Evolutionary conservation across 2,329 filamentous ascomycete species (phyloP).

Genomic region (Colletotrichum melonis): DNA sequence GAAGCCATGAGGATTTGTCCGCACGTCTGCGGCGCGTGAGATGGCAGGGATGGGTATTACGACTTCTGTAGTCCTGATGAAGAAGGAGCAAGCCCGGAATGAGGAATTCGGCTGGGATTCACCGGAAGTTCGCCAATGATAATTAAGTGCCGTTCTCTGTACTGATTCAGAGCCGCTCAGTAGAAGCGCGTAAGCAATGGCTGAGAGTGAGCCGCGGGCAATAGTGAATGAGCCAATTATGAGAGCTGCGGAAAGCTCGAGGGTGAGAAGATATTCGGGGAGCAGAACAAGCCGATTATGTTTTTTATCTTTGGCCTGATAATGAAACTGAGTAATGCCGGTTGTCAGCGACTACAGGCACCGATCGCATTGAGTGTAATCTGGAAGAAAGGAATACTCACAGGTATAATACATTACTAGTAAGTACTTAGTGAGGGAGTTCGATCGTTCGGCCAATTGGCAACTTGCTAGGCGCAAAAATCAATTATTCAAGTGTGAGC

Average conservation of each 20-base stretch:
- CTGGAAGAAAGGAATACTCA: neutral
- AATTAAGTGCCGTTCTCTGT: neutral
- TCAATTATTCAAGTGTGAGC: slow-evolving; percentile 19
- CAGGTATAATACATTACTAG: slow-evolving; percentile 29
- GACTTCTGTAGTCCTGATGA: too few relatives aligned
- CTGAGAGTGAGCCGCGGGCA: neutral
- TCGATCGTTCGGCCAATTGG: neutral
- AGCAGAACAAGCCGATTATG: neutral
- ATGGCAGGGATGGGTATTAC: neutral
- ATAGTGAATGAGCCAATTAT: neutral
- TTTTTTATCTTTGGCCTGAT: neutral
- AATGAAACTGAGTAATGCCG: slow-evolving; percentile 4
- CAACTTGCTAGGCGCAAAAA: neutral
- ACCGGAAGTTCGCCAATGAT: neutral
- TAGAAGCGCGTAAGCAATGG: neutral
- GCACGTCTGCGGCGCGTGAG: neutral
- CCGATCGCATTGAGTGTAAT: neutral
- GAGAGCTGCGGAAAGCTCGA: neutral
- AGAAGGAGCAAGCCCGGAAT: neutral
- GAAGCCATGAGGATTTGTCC: slow-evolving; percentile 78
- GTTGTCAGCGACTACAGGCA: neutral
- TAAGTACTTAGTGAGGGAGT: neutral
- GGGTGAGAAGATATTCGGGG: neutral
- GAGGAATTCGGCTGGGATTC: neutral
- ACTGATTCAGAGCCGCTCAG: neutral